Base-by-base conservation (phyloP, 306 rosid genomes). In the Cicer cuneatum region DNA sequence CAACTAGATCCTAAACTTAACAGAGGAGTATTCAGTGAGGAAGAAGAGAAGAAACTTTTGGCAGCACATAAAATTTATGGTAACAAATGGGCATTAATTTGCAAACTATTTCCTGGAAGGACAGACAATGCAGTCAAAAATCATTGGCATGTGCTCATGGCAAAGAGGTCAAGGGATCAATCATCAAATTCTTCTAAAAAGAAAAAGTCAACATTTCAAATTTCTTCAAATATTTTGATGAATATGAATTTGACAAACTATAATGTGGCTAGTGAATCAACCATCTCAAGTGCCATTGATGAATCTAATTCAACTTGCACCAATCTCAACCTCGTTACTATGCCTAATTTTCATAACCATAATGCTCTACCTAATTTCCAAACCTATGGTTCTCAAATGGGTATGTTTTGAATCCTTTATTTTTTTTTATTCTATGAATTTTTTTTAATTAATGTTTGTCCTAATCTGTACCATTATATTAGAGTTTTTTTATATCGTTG, bases 71-170 rank as follows among this genome's bases (percentile, higher is more conserved):
- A 62, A 38, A 11, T 84, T n/a, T 79, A 88, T 16, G 96, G 98
- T 2, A 92, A 87, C 92, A 88, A 84, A 81, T 92, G 98, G 98
- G 93, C 98, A 3, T 78, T 81, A 86, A 90, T 92, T 42, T 81
- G 90, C 0, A 89, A 83, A 45, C 83, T 88, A 18, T 90, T 92
- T 71, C 98, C 96, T 6, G 92, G 98, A 1, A 85, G 98, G 46
- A 87, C 96, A 8, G 92, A 92, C 60, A 92, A 90, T 76, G 89
- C 92, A 18, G 88, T 90, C 10, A 92, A 92, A 90, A 92, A 92
- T 46, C 96, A 92, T 65, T 92, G 89, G 88, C 96, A 87, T 53
- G 93, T 90, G 43, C 84, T 92, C 57, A 92, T 84, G 92, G 94
- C 96, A 1, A 83, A 90, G 63, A 88, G 66, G 75, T 82, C 83